Evolutionary conservation across 2,329 filamentous ascomycete species (phyloP).

Genomic region (Aspergillus carbonarius): DNA sequence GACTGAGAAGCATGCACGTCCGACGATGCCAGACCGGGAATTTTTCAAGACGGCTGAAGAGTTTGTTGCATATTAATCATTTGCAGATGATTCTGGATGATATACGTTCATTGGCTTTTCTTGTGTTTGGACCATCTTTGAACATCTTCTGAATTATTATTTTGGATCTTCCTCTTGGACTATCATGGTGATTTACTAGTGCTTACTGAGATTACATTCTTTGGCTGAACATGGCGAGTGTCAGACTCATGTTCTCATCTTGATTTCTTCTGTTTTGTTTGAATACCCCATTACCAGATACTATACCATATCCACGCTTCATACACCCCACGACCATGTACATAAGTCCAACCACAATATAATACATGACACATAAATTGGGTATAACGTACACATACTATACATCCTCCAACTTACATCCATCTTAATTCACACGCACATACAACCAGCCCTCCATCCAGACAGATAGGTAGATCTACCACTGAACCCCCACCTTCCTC

Average conservation of each 20-base stretch:
- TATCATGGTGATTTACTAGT: too few relatives aligned
- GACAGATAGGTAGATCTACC: slow-evolving; percentile 27
- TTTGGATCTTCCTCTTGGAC: background rate
- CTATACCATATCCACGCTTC: background rate
- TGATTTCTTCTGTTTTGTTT: background rate
- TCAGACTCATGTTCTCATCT: background rate
- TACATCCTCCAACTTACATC: slow-evolving; percentile 1
- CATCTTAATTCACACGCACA: background rate
- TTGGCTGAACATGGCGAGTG: background rate
- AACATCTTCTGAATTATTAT: too few relatives aligned
- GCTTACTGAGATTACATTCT: too few relatives aligned
- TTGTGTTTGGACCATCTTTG: too few relatives aligned
- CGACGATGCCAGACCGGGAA: slow-evolving; percentile 31
- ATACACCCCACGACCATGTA: background rate
- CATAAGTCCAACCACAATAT: background rate
- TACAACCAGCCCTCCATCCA: too few relatives aligned
- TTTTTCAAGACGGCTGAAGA: slow-evolving; percentile 32
- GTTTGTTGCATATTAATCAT: slow-evolving; percentile 1
- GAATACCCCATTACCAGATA: background rate
- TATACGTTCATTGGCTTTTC: background rate
- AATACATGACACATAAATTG: background rate
- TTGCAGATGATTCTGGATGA: background rate
- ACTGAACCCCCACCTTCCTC: slow-evolving; percentile 44
- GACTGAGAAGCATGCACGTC: slow-evolving; percentile 10
- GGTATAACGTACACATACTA: slow-evolving; percentile 12